Percentiles rank a stretch among this genome's conserved stretches.
These are phyloP conservation scores for Aspergillus ellipticus DNA, from an alignment of 495 filamentous ascomycete species.

Conservation along the genomic window DNA sequence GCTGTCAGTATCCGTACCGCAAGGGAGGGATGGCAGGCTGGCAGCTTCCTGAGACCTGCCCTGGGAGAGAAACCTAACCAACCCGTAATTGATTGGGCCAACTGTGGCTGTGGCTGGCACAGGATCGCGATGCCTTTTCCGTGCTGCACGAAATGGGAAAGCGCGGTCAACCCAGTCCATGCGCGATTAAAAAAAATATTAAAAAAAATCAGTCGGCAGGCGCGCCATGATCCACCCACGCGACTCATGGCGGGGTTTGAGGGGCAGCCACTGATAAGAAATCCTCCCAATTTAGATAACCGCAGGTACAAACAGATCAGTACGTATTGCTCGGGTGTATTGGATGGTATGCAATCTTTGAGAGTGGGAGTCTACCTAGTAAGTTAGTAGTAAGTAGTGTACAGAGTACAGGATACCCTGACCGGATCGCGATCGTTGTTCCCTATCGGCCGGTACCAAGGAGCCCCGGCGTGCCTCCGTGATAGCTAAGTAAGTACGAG, in stretches of 20 bases:
- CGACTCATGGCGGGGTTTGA: constrained; percentile 24
- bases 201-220: constrained; percentile 19
- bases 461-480: neutral
- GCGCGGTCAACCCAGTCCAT: neutral
- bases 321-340: neutral
- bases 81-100: no score
- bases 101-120: no score
- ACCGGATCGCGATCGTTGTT: neutral
- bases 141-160: neutral
- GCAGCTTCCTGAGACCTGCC: no score
- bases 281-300: constrained; percentile 15
- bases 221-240: constrained; percentile 23
- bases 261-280: constrained; percentile 20
- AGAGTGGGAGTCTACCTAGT: neutral
- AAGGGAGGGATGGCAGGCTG: no score
- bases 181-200: constrained; percentile 2
- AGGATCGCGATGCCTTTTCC: neutral
- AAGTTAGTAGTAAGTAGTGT: no score
- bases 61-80: no score
- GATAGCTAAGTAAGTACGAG: no score
- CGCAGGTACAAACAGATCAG: constrained; percentile 7
- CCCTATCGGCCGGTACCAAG: neutral
- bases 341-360: neutral
- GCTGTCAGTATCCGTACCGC: no score
- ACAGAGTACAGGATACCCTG: no score